Evolutionary conservation across 1,284 basidiomycete species (phyloP).

Genomic region (Coniophora puteana): DNA sequence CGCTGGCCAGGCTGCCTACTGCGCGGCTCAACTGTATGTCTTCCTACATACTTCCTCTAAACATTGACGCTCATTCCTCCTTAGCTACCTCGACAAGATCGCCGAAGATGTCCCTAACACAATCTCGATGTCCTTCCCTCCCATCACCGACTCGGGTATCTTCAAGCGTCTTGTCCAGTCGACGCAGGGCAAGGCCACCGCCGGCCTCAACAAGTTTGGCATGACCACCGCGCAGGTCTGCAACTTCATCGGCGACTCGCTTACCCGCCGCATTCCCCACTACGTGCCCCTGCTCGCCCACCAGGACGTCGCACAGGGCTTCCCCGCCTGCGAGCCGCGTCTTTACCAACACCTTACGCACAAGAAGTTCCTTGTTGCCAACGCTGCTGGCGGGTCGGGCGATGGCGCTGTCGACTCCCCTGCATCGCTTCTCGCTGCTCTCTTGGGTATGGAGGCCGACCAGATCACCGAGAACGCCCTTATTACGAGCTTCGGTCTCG

Average conservation of each 20-base stretch:
- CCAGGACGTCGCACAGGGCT: slow-evolving; percentile 18
- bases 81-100: slow-evolving; percentile 23
- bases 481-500: slow-evolving; percentile 27
- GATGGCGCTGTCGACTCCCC: slow-evolving; percentile 16
- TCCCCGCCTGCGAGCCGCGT: slow-evolving; percentile 21
- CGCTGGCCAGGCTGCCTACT: slow-evolving; percentile 30
- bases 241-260: slow-evolving; percentile 27
- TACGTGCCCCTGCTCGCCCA: slow-evolving; percentile 27
- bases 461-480: slow-evolving; percentile 24
- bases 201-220: slow-evolving; percentile 23
- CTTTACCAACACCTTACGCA: slow-evolving; percentile 21
- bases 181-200: slow-evolving; percentile 22
- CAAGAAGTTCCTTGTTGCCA: slow-evolving; percentile 18
- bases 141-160: slow-evolving; percentile 28
- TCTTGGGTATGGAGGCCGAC: slow-evolving; percentile 21
- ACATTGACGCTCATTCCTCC: background rate
- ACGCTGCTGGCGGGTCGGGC: slow-evolving; percentile 10
- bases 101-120: slow-evolving; percentile 24
- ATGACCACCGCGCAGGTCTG: slow-evolving; percentile 29
- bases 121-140: slow-evolving; percentile 30
- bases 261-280: slow-evolving; percentile 24
- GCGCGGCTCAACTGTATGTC: slow-evolving; percentile 24
- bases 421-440: slow-evolving; percentile 19
- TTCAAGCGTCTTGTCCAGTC: slow-evolving; percentile 26
- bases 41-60: background rate